Base-by-base conservation (phyloP, 1,284 basidiomycete species). In the Bondarzewia mesenterica region DNA sequence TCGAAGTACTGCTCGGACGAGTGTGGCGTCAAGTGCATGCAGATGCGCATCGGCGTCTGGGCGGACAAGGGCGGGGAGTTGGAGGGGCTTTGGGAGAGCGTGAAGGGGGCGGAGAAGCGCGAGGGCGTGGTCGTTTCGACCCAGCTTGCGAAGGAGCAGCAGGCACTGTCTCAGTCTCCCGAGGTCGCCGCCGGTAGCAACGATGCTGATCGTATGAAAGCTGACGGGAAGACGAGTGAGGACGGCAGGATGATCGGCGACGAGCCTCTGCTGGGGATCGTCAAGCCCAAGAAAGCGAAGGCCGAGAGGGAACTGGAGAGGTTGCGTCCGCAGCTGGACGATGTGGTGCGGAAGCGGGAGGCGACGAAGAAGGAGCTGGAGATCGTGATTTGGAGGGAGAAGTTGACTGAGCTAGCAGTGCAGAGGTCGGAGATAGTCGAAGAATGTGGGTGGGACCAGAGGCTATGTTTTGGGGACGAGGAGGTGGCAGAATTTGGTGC, bases 1-100 rank as follows among this genome's bases (percentile, higher is more conserved):
- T 91, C 88, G 15, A 92, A 92, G 63, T 93, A 88, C 59, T 90
- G 87, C 59, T 89, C 86, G 3, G 80, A 87, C 45, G 83, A 83
- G 52, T 90, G 87, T 56, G 87, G 88, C 14, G 65, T 85, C 51
- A 75, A 73, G 56, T 81, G 73, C 60, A 80, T 87, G 77, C 75
- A 76, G 53, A 66, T 68, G 42, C 79, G 77, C 38, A 78, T 86
- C 42, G 69, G 78, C 38, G 65, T 62, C 22, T 88, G 78, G 76
- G 65, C 73, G 14, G 73, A 72, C 53, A 73, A 72, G 27, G 82
- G 80, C 20, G 82, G 82, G 3, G 75, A 75, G 56, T 72, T 73
- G 49, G 74, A 76, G 26, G 65, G 71, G 27, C 67, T 89, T 0
- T 88, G 85, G 85, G 81, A 84, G 40, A 76, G 71, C 44, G 81